Evolutionary conservation across 768 basidiomycete genomes (phyloP), one percentile per base, ranked within the genome.

Genomic region (Guyanaporus albipodus): DNA sequence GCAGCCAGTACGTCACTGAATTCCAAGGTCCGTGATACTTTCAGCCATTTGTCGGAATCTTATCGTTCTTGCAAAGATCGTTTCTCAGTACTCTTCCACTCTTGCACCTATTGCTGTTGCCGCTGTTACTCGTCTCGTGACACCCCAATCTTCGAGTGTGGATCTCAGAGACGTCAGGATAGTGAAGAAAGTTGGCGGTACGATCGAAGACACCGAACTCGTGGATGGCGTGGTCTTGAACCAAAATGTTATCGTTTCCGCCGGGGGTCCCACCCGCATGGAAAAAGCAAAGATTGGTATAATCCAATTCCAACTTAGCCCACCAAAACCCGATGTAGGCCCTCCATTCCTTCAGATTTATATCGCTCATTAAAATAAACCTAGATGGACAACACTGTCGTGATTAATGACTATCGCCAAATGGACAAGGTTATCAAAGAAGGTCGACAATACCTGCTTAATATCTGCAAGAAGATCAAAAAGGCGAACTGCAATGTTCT

Each of bases 401-500:
- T 98, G 42, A 97, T 99, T 58, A 98, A 95, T 54, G 95, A 99
- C 70, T 99, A 99, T 72, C 86, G 96, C 15, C 96, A 97, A 67
- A 98, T 99, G 95, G 96, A 98, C 77, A 96, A 97, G 68, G 93
- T 98, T 49, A 86, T 99, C 70, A 98, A 99, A 70, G 96, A 99
- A 69, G 95, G 95, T 48, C 87, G 96, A 37, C 91, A 94, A 68
- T 98, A 99, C 67, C 79, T 99, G 48, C 83, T 99, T 60, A 97
- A 93, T 66, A 81, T 98, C 44, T 95, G 91, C 83, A 98, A 98
- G 71, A 94, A 93, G 70, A 98, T 99, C 71, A 99, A 98, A 69
- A 97, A 96, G 71, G 85, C 93, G n/a, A 94, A 94, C 56, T 98
- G 96, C 78, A 99, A 98, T 60, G 96, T 97, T 41, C 83, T 99